phyloP scores from a whole-genome alignment of 2,329 filamentous ascomycete species.

The Lecanicillium sp. region DNA sequence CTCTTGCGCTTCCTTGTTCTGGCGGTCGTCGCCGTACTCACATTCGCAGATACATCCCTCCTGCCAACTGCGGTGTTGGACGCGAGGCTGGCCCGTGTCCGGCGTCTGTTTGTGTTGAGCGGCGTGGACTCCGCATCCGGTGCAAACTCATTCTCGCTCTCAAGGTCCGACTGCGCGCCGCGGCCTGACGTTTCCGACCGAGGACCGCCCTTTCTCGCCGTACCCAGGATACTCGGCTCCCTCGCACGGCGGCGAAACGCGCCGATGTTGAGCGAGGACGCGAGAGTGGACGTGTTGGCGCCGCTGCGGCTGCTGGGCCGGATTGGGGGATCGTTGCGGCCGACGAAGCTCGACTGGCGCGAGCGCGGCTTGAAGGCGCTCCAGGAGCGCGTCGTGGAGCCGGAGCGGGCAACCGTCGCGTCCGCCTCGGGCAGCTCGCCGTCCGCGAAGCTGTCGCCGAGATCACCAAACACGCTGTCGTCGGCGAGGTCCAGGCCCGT shows the following conservation, averaged over 20 bases:
- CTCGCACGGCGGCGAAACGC: constrained; percentile 51
- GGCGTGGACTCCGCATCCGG: constrained; percentile 66
- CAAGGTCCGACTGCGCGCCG: constrained; percentile 34
- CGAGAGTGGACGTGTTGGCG: constrained; percentile 39
- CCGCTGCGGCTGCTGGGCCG: constrained; percentile 46
- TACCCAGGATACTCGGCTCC: constrained; percentile 57
- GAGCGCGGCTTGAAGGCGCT: constrained; percentile 41
- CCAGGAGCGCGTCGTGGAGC: constrained; percentile 41
- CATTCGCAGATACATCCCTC: constrained; percentile 21
- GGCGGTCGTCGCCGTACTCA: constrained; percentile 26
- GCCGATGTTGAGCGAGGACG: constrained; percentile 49
- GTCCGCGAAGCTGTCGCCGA: constrained; percentile 38
- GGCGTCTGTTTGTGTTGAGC: constrained; percentile 40
- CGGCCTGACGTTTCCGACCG: constrained; percentile 28
- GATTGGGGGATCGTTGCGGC: constrained; percentile 46
- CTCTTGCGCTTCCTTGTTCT: constrained; percentile 54
- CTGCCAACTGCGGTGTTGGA: constrained; percentile 11
- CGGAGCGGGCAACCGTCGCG: constrained; percentile 30
- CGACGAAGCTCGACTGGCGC: constrained; percentile 45
- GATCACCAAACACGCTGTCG: constrained; percentile 40
- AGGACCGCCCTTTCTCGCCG: constrained; percentile 30
- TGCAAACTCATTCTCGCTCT: constrained; percentile 45
- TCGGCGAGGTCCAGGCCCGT: constrained; percentile 45
- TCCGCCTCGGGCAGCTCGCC: constrained; percentile 24
- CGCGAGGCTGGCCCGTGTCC: constrained; percentile 29